Evolutionary conservation across 169 alveolate genomes (phyloP).

Genomic region (Perkinsus marinus): DNA sequence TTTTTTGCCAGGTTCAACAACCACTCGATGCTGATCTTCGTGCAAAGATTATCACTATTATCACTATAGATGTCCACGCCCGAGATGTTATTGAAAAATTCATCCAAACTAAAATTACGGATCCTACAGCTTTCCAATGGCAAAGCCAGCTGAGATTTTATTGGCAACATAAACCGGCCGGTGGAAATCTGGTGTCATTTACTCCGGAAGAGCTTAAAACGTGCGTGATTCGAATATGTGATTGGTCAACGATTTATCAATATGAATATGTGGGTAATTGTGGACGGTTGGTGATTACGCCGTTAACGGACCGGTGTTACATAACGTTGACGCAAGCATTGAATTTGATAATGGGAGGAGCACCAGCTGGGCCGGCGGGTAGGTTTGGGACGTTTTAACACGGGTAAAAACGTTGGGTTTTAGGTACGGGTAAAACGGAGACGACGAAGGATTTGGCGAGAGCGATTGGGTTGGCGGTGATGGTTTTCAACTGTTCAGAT

Average conservation of each 20-base stretch:
- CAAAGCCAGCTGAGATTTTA: constrained; percentile 81
- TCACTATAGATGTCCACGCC: constrained; percentile 88
- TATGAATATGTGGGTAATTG: constrained; percentile 84
- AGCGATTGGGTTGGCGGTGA: constrained; percentile 76
- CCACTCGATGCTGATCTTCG: constrained; percentile 29
- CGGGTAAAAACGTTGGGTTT: background rate
- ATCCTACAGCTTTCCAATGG: constrained; percentile 78
- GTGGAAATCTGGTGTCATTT: constrained; percentile 12
- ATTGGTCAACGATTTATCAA: constrained; percentile 65
- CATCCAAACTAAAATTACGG: constrained; percentile 60
- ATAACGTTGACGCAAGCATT: constrained; percentile 80
- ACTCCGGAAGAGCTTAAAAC: constrained; percentile 46
- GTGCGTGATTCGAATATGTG: constrained; percentile 77
- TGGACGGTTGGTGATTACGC: constrained; percentile 82
- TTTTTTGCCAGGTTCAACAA: background rate
- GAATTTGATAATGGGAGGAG: constrained; percentile 79
- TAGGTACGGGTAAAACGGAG: constrained; percentile 89
- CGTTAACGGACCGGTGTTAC: constrained; percentile 87
- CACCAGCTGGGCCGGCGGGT: constrained; percentile 89
- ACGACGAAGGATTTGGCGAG: constrained; percentile 84
- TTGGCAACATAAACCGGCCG: constrained; percentile 34
- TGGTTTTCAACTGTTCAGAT: constrained; percentile 83
- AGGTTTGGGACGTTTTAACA: background rate
- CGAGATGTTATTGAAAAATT: constrained; percentile 79
- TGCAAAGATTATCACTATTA: constrained; percentile 76